A percentile compares a stretch with the other conserved stretches of the same genome.
Evolutionary conservation across 352 stramenopile species (phyloP).

Genomic region (Phytophthora pisi): DNA sequence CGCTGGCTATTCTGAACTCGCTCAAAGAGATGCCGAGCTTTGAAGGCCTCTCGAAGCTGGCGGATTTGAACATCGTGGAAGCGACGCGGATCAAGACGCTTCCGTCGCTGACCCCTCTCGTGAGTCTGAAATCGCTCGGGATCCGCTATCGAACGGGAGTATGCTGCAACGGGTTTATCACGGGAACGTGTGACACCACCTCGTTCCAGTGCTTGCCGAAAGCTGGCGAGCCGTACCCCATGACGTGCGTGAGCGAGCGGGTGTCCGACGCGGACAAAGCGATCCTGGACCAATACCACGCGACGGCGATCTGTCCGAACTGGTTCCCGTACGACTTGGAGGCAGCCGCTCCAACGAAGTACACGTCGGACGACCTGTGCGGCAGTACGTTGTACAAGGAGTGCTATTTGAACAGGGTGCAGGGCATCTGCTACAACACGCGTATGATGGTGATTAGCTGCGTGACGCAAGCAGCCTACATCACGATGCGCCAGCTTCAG

Average conservation of each 20-base stretch:
- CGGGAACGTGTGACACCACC: slow-evolving; percentile 23
- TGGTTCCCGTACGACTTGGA: slow-evolving; percentile 30
- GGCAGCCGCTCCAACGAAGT: slow-evolving; percentile 23
- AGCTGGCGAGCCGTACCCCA: slow-evolving; percentile 19
- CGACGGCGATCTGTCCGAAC: slow-evolving; percentile 23
- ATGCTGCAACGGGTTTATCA: slow-evolving; percentile 48
- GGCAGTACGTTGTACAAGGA: slow-evolving; percentile 40
- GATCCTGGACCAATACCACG: slow-evolving; percentile 16
- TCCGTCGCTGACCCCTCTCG: slow-evolving; percentile 25
- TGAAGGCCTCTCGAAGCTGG: slow-evolving; percentile 27
- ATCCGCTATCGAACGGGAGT: slow-evolving; percentile 31
- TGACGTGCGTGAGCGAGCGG: slow-evolving; percentile 30
- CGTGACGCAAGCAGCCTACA: slow-evolving; percentile 30
- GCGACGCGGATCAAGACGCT: slow-evolving; percentile 23
- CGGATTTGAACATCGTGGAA: slow-evolving; percentile 36
- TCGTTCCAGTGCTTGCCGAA: slow-evolving; percentile 36
- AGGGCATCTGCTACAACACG: slow-evolving; percentile 53
- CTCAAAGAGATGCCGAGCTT: slow-evolving; percentile 37
- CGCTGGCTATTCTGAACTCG: slow-evolving; percentile 29
- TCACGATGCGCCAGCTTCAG: slow-evolving; percentile 38
- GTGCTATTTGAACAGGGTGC: slow-evolving; percentile 25
- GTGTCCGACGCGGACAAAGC: slow-evolving; percentile 27
- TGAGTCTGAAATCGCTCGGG: slow-evolving; percentile 24
- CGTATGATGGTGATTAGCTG: slow-evolving; percentile 54
- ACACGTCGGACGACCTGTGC: slow-evolving; percentile 37